Evolutionary conservation across 1,284 basidiomycete species (phyloP).

Genomic region (Erythrobasidium hasegawianum): DNA sequence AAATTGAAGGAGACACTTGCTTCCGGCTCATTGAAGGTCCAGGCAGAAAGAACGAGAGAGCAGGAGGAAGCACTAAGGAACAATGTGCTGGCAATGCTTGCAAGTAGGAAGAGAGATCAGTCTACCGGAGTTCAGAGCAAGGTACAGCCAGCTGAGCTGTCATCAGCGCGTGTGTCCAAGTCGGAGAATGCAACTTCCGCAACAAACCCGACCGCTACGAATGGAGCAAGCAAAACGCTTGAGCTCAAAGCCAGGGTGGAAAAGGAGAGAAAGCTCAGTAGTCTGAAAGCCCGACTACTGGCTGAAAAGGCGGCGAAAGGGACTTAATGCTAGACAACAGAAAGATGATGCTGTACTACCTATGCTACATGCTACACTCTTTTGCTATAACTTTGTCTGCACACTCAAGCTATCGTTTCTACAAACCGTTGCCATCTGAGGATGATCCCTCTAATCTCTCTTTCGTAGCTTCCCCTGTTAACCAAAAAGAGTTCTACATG

Average conservation of each 20-base stretch:
- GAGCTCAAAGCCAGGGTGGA: constrained; percentile 18
- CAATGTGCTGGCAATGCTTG: constrained; percentile 19
- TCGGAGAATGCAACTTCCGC: background rate
- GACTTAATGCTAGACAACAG: background rate
- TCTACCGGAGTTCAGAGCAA: background rate
- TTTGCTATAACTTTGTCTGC: background rate
- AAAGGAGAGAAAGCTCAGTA: constrained; percentile 15
- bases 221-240: constrained; percentile 1
- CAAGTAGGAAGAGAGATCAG: background rate
- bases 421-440: constrained; percentile 40
- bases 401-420: constrained; percentile 6
- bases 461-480: constrained; percentile 34
- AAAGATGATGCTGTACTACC: background rate
- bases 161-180: background rate
- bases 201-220: too few relatives aligned
- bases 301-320: background rate
- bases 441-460: constrained; percentile 37
- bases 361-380: constrained; percentile 27
- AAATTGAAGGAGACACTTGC: background rate
- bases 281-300: background rate
- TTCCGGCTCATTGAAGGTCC: background rate
- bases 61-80: constrained; percentile 19
- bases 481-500: constrained; percentile 43
- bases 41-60: background rate
- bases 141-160: background rate